Evolutionary conservation across 1,284 basidiomycete genomes (phyloP).

Genomic region (Apiotrichum akiyoshidainum): DNA sequence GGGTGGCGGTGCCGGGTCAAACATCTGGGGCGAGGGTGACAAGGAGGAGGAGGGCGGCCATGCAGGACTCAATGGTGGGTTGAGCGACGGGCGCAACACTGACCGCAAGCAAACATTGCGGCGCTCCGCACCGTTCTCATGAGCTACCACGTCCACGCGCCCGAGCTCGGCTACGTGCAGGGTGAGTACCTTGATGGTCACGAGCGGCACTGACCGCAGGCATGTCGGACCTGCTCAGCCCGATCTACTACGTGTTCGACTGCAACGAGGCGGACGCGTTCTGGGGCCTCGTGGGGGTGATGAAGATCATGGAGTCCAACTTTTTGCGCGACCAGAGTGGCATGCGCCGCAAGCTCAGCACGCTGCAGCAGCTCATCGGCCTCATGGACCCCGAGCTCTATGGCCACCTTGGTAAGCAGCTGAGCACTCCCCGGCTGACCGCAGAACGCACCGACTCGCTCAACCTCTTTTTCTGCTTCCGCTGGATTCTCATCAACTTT

Average conservation of each 20-base stretch:
- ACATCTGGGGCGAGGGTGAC: slow-evolving; percentile 40
- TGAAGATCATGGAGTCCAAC: slow-evolving; percentile 94
- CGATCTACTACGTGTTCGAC: slow-evolving; percentile 85
- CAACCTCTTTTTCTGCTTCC: slow-evolving; percentile 97
- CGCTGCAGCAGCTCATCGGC: slow-evolving; percentile 82
- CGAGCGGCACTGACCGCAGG: slow-evolving; percentile 58
- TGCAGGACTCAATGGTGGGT: slow-evolving; percentile 66
- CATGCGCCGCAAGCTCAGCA: slow-evolving; percentile 89
- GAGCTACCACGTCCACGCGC: slow-evolving; percentile 89
- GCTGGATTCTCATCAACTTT: slow-evolving; percentile 74
- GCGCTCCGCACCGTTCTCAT: slow-evolving; percentile 62
- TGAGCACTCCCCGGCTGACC: slow-evolving; percentile 49
- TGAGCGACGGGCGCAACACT: not conserved
- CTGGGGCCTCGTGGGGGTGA: slow-evolving; percentile 92
- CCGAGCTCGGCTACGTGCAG: slow-evolving; percentile 63
- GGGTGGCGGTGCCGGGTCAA: slow-evolving; percentile 32
- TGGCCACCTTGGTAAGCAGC: slow-evolving; percentile 61
- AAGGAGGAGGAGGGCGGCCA: slow-evolving; percentile 71
- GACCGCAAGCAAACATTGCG: slow-evolving; percentile 43
- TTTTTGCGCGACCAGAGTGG: slow-evolving; percentile 95
- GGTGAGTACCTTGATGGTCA: slow-evolving; percentile 17
- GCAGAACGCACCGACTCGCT: slow-evolving; percentile 76
- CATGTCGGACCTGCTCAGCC: slow-evolving; percentile 95
- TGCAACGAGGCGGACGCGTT: slow-evolving; percentile 87
- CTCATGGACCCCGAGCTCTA: slow-evolving; percentile 94